Evolutionary conservation across 495 filamentous ascomycete genomes (phyloP).

Genomic region (Podospora tetraspora): DNA sequence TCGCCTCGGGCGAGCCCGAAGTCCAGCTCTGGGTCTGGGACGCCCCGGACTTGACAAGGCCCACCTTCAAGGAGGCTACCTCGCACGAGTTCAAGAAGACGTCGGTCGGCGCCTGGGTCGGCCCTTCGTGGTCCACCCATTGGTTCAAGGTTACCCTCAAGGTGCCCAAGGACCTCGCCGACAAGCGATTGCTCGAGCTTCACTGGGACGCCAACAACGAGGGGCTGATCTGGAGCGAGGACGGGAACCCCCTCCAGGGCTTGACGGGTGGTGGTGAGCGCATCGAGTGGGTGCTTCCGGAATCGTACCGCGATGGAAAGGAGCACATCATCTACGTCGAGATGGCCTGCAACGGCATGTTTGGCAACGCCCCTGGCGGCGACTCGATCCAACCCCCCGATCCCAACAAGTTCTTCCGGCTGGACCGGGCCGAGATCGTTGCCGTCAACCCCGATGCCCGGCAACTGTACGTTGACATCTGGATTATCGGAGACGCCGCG

Average conservation of each 20-base stretch:
- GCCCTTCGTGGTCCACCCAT: constrained; percentile 97
- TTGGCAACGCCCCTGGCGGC: constrained; percentile 81
- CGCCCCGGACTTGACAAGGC: constrained; percentile 69
- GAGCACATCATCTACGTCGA: constrained; percentile 89
- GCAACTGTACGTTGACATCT: constrained; percentile 82
- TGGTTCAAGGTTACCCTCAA: constrained; percentile 85
- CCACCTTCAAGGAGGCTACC: constrained; percentile 85
- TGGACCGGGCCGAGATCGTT: constrained; percentile 77
- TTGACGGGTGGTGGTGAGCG: constrained; percentile 89
- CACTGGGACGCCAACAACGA: constrained; percentile 95
- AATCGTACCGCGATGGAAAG: constrained; percentile 74
- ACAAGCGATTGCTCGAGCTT: constrained; percentile 79
- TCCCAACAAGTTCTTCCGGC: constrained; percentile 70
- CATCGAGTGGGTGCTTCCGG: constrained; percentile 82
- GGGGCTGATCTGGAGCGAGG: constrained; percentile 80
- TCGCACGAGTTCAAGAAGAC: constrained; percentile 74
- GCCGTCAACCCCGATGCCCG: constrained; percentile 82
- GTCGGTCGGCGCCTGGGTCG: constrained; percentile 70
- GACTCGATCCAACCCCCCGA: constrained; percentile 85
- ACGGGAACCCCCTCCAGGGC: constrained; percentile 86
- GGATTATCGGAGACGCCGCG: constrained; percentile 88
- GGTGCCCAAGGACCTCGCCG: constrained; percentile 62
- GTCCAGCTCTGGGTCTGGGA: constrained; percentile 86
- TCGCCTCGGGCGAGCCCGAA: constrained; percentile 62
- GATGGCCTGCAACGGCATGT: constrained; percentile 99